Percentiles rank a stretch among this genome's conserved stretches.
These are phyloP conservation scores for Rhododendron kiyosumense DNA, from an alignment of 148 eudicot species.

Conservation along the genomic window DNA sequence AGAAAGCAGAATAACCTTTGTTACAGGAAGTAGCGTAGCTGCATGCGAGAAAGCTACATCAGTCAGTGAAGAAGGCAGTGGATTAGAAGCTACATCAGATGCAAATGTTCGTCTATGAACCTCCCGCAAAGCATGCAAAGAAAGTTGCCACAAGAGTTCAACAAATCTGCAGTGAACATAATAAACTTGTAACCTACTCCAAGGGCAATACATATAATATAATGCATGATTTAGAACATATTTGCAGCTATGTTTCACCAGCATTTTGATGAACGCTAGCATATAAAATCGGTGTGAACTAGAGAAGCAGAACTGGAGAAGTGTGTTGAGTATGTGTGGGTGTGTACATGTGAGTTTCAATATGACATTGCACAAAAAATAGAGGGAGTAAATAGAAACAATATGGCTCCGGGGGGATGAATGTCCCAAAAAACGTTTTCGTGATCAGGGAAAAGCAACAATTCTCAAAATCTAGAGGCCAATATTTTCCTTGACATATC, in stretches of 20 bases:
- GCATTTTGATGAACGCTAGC: background rate
- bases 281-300: background rate
- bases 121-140: constrained; percentile 95
- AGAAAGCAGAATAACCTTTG: constrained; percentile 51
- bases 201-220: background rate
- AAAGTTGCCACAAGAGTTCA: constrained; percentile 97
- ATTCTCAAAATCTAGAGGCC: background rate
- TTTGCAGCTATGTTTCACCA: background rate
- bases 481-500: background rate
- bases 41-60: constrained; percentile 99
- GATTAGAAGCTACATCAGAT: constrained; percentile 86
- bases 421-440: background rate
- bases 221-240: background rate
- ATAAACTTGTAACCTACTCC: background rate
- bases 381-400: background rate
- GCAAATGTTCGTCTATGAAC: constrained; percentile 91
- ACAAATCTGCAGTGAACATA: constrained; percentile 69
- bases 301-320: background rate
- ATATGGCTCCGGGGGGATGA: background rate
- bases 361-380: background rate
- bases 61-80: constrained; percentile 89
- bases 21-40: constrained; percentile 92
- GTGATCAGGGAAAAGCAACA: background rate
- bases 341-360: background rate
- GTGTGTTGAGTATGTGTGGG: background rate